Percentiles rank a stretch among this genome's conserved stretches.
Conservation (phyloP, 73 alveolate species). For the Uronychia setigera region DNA sequence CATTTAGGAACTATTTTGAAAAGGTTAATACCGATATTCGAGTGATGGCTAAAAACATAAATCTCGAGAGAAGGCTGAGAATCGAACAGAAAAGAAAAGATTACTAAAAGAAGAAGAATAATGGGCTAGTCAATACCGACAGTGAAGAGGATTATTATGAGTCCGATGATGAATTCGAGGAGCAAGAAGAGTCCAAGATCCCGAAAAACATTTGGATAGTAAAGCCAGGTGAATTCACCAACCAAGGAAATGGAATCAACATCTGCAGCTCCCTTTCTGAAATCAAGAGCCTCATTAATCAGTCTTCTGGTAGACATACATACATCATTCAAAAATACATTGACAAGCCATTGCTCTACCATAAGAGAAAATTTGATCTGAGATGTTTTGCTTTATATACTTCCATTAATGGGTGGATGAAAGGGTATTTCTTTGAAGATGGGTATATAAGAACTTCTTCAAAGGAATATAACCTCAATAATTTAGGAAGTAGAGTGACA, state of each 20-base stretch:
- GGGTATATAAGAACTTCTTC: slow-evolving; percentile 77
- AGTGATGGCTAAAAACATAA: not conserved
- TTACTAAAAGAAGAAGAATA: not conserved
- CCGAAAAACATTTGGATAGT: slow-evolving; percentile 14
- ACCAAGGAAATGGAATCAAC: slow-evolving; percentile 29
- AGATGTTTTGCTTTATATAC: slow-evolving; percentile 77
- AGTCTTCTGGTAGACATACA: slow-evolving; percentile 3
- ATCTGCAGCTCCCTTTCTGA: slow-evolving; percentile 2
- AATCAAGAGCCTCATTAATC: not conserved
- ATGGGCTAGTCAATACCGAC: not conserved
- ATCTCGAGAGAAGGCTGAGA: not conserved
- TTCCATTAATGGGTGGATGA: slow-evolving; percentile 70
- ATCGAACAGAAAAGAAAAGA: not conserved
- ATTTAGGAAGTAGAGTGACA: slow-evolving; percentile 57
- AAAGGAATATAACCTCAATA: slow-evolving; percentile 65
- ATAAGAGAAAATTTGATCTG: slow-evolving; percentile 79
- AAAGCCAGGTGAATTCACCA: slow-evolving; percentile 35
- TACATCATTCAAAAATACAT: slow-evolving; percentile 76
- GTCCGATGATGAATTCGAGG: not conserved
- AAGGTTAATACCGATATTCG: not conserved
- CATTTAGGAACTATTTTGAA: not conserved
- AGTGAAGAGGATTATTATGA: not conserved
- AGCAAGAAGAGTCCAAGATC: not conserved
- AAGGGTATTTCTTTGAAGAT: slow-evolving; percentile 73
- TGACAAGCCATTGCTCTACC: slow-evolving; percentile 70